Conservation (phyloP, 257 asterid species). For the Primulina eburnea region DNA sequence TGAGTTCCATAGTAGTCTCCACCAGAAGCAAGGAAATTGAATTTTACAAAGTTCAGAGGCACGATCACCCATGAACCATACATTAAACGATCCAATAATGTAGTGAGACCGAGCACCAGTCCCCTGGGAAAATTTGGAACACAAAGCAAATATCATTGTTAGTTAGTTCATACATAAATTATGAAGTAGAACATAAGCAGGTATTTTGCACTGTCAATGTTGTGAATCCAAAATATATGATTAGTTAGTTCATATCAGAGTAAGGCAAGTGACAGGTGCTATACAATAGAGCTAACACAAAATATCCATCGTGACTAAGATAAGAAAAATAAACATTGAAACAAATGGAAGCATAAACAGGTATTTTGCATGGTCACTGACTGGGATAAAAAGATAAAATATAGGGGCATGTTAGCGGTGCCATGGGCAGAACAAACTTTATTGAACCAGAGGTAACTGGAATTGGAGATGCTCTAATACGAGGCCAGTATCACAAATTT, state of each 20-base stretch:
- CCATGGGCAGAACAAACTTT: conserved; percentile 61
- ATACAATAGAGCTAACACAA: too few relatives aligned
- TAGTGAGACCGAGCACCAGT: conserved; percentile 51
- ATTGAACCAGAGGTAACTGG: conserved; percentile 45
- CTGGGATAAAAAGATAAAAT: conserved; percentile 12
- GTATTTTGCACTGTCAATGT: background rate
- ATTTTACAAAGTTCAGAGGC: conserved; percentile 68
- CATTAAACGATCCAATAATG: conserved; percentile 49
- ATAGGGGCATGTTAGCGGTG: conserved; percentile 72
- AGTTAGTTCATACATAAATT: background rate
- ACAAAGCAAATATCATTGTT: too few relatives aligned
- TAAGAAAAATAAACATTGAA: background rate
- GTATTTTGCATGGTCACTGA: background rate
- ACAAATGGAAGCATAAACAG: background rate
- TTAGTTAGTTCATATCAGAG: background rate
- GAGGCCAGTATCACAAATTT: conserved; percentile 89
- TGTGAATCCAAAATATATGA: background rate
- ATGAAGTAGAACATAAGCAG: background rate
- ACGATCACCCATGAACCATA: conserved; percentile 54
- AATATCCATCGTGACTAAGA: background rate
- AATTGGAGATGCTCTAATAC: conserved; percentile 49
- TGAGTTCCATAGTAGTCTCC: conserved; percentile 98
- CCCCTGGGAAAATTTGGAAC: background rate
- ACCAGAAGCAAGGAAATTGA: conserved; percentile 90
- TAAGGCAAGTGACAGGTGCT: background rate